phyloP scores from a whole-genome alignment of 371 early-diverging fungal species.

The Rhizopus arrhizus region DNA sequence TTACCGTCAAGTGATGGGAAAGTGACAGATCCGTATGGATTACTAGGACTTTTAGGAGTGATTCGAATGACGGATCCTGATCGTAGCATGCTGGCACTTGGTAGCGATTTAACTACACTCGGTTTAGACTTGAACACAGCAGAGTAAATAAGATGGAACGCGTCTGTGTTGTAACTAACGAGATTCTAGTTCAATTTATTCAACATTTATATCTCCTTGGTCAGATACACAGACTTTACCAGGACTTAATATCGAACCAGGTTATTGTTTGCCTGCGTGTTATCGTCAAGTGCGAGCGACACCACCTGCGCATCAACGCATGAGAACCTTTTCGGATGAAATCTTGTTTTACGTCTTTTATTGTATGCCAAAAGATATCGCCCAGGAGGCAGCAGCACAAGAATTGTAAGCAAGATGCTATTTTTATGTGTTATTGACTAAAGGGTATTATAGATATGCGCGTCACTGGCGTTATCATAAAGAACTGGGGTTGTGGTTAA shows the following conservation, averaged over 20 bases:
- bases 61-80: constrained; percentile 77
- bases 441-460: constrained; percentile 49
- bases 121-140: constrained; percentile 76
- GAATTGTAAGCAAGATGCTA: constrained; percentile 64
- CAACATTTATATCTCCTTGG: constrained; percentile 86
- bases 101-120: constrained; percentile 77
- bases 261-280: constrained; percentile 75
- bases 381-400: constrained; percentile 92
- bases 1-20: constrained; percentile 22
- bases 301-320: constrained; percentile 71
- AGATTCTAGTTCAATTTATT: constrained; percentile 62
- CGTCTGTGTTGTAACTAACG: neutral
- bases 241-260: constrained; percentile 67
- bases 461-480: constrained; percentile 93
- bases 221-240: constrained; percentile 61
- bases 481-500: constrained; percentile 84
- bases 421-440: neutral
- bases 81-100: constrained; percentile 70
- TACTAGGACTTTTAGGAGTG: constrained; percentile 74
- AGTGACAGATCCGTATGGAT: constrained; percentile 57
- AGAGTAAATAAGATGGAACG: constrained; percentile 51
- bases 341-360: constrained; percentile 96
- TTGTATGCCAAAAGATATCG: constrained; percentile 81
- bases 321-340: constrained; percentile 80
- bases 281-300: constrained; percentile 68